phyloP scores from a whole-genome alignment of 305 asterid genomes.

The Fraxinus ornus region DNA sequence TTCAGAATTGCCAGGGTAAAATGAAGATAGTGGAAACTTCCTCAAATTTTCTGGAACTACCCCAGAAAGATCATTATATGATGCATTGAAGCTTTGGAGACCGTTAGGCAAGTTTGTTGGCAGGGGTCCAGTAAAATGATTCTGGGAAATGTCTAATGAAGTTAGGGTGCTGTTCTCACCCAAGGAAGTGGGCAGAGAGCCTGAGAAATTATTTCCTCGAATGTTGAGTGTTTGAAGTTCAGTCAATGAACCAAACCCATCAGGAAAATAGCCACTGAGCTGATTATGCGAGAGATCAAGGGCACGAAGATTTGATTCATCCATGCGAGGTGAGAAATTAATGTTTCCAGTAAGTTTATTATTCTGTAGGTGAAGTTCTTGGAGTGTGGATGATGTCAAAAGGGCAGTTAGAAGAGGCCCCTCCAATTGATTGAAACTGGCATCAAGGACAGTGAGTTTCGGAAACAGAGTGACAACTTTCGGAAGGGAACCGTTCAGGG shows the following conservation, averaged over 20 bases:
- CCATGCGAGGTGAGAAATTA: constrained; percentile 51
- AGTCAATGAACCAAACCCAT: constrained; percentile 55
- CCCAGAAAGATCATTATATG: constrained; percentile 78
- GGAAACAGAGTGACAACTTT: constrained; percentile 60
- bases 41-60: constrained; percentile 86
- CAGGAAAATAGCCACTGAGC: constrained; percentile 59
- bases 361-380: constrained; percentile 71
- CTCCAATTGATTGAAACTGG: constrained; percentile 69
- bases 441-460: constrained; percentile 66
- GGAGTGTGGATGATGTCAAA: constrained; percentile 55
- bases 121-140: constrained; percentile 66
- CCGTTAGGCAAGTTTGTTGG: constrained; percentile 57
- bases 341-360: constrained; percentile 59
- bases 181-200: constrained; percentile 62
- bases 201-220: constrained; percentile 73
- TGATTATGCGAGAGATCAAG: constrained; percentile 75
- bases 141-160: constrained; percentile 61
- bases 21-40: constrained; percentile 72
- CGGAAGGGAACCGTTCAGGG: constrained; percentile 64
- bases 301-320: constrained; percentile 47
- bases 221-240: constrained; percentile 59
- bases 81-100: constrained; percentile 78
- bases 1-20: constrained; percentile 84
- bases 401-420: constrained; percentile 65
- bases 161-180: constrained; percentile 45